Percentiles rank a stretch among this genome's conserved stretches.
Evolutionary conservation across 202 grass and related monocot species (phyloP).

Genomic region (Carex arenaria): DNA sequence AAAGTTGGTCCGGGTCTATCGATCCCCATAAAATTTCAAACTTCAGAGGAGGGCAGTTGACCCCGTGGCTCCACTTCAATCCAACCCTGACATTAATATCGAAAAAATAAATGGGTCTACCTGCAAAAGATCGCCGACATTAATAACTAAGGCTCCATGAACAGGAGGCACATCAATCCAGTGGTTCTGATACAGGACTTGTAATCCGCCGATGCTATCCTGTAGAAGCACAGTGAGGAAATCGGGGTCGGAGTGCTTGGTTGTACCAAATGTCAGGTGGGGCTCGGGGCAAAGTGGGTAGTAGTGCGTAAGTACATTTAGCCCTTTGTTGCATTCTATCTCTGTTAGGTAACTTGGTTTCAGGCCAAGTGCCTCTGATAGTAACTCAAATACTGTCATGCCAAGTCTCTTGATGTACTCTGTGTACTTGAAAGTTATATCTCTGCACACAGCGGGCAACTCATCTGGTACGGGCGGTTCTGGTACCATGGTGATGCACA

Average conservation of each 20-base stretch:
- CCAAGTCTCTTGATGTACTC: constrained; percentile 8
- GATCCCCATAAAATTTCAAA: no score
- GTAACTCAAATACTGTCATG: constrained; percentile 16
- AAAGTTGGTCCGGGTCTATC: no score
- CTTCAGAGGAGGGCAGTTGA: no score
- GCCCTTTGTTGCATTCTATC: constrained; percentile 27
- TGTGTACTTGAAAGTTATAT: constrained; percentile 13
- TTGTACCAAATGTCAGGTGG: constrained; percentile 35
- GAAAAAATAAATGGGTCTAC: background rate
- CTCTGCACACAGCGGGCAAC: constrained; percentile 29
- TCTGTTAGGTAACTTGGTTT: constrained; percentile 2
- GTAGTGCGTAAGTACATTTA: constrained; percentile 30
- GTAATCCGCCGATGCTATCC: constrained; percentile 45
- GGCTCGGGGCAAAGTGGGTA: constrained; percentile 65
- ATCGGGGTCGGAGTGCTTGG: constrained; percentile 32
- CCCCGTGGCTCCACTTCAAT: no score
- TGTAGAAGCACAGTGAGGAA: constrained; percentile 58
- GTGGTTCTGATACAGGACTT: constrained; percentile 20
- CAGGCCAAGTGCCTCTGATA: constrained; percentile 38
- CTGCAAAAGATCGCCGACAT: constrained; percentile 60
- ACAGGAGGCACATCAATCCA: constrained; percentile 48
- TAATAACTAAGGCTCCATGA: constrained; percentile 43
- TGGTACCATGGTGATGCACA: constrained; percentile 31
- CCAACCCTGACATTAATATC: background rate
- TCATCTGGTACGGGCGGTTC: constrained; percentile 28